phyloP scores from a whole-genome alignment of 352 stramenopile species.

The Globisporangium cederbergense region DNA sequence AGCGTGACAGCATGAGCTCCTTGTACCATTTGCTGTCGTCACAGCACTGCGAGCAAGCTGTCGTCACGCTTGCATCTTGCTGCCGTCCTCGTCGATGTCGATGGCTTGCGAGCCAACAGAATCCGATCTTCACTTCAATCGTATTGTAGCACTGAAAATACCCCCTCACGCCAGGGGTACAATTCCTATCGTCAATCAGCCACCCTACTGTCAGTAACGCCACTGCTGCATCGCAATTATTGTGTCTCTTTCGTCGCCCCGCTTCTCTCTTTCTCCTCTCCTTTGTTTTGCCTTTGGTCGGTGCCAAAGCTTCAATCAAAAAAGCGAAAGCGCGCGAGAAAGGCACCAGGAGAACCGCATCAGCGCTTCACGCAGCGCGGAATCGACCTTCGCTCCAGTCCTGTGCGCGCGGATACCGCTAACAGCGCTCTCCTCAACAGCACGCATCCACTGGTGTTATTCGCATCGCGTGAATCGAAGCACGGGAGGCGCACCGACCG shows the following conservation, averaged over 20 bases:
- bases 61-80: too few species aligned
- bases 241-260: not conserved
- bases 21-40: not conserved
- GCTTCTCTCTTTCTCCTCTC: conserved; percentile 4
- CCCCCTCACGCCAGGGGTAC: not conserved
- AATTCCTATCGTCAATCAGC: not conserved
- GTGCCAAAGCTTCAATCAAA: conserved; percentile 10
- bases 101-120: not conserved
- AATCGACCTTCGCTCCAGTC: conserved; percentile 1
- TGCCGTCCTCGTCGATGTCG: not conserved
- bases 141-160: not conserved
- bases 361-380: conserved; percentile 6
- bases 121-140: not conserved
- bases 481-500: not conserved
- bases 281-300: not conserved
- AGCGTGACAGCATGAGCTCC: too few species aligned
- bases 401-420: not conserved
- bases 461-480: not conserved
- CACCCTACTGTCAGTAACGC: not conserved
- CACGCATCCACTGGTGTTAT: not conserved
- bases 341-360: not conserved
- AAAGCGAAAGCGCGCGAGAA: conserved; percentile 5
- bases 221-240: not conserved
- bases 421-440: not conserved
- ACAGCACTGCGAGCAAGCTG: not conserved